Evolutionary conservation across 2,329 filamentous ascomycete species (phyloP).

Genomic region (Colletotrichum limetticola): DNA sequence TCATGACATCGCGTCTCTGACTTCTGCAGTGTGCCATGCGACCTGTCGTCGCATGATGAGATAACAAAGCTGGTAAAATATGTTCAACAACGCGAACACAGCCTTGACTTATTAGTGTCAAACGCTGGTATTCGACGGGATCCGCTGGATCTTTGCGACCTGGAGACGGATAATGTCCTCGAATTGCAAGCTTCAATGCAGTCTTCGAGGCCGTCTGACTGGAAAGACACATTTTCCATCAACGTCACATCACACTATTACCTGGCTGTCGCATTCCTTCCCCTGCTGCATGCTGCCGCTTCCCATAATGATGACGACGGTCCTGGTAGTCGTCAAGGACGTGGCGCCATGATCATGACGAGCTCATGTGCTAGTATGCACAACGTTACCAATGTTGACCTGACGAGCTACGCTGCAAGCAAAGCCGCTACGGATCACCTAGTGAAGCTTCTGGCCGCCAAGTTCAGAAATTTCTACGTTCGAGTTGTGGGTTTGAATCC

Average conservation of each 20-base stretch:
- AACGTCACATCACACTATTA: constrained; percentile 63
- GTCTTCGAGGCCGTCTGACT: constrained; percentile 54
- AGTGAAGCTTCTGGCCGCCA: constrained; percentile 58
- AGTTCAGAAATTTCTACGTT: constrained; percentile 51
- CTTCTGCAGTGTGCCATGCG: background rate
- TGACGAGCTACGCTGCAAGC: constrained; percentile 61
- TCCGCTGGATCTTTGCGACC: constrained; percentile 53
- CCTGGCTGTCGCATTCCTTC: constrained; percentile 56
- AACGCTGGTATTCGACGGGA: constrained; percentile 8
- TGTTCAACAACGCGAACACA: background rate
- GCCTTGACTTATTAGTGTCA: background rate
- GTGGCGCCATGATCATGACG: constrained; percentile 58
- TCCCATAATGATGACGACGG: constrained; percentile 44
- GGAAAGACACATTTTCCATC: constrained; percentile 56
- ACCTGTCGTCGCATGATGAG: background rate
- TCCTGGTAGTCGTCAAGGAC: constrained; percentile 45
- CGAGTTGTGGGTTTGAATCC: constrained; percentile 47
- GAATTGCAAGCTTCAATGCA: constrained; percentile 59
- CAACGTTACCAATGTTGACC: constrained; percentile 61
- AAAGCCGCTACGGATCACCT: constrained; percentile 65
- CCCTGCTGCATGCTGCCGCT: constrained; percentile 53
- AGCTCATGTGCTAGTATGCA: constrained; percentile 64
- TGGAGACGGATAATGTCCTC: constrained; percentile 51
- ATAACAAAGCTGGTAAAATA: background rate
- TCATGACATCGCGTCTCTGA: too few species aligned